Conservation (phyloP, 2,329 filamentous ascomycete species). For the Dactylellina sp. region DNA sequence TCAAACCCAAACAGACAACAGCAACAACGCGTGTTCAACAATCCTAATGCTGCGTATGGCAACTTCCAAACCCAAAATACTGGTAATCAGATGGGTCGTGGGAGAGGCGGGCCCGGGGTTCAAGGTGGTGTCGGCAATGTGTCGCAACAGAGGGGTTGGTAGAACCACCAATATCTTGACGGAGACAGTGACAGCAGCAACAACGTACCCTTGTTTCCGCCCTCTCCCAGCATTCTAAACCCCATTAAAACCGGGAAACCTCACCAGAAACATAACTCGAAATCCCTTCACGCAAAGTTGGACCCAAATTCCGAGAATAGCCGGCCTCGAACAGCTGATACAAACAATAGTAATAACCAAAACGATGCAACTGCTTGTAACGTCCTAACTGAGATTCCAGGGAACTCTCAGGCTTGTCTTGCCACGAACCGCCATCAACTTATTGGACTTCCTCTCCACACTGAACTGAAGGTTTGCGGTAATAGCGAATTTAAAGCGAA, state of each 20-base stretch:
- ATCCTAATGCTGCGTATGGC: constrained; percentile 44
- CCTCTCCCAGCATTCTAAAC: constrained; percentile 26
- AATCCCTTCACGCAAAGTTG: constrained; percentile 9
- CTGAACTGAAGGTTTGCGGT: constrained; percentile 44
- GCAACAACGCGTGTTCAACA: constrained; percentile 43
- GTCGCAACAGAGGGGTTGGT: constrained; percentile 56
- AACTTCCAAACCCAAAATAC: constrained; percentile 52
- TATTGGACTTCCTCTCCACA: constrained; percentile 41
- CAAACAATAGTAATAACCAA: constrained; percentile 2
- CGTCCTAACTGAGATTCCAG: constrained; percentile 27
- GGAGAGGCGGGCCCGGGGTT: constrained; percentile 47
- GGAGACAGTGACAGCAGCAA: constrained; percentile 41
- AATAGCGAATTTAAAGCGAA: not conserved
- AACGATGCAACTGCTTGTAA: constrained; percentile 15
- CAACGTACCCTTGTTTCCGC: constrained; percentile 25
- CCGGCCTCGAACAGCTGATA: constrained; percentile 4
- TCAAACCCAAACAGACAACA: constrained; percentile 47
- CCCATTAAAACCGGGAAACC: constrained; percentile 11
- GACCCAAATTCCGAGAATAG: not conserved
- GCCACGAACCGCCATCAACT: constrained; percentile 15
- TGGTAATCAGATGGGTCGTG: constrained; percentile 51
- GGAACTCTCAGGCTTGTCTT: constrained; percentile 13
- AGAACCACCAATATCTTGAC: constrained; percentile 49
- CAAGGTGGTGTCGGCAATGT: constrained; percentile 52
- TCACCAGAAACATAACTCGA: constrained; percentile 9